These are phyloP conservation scores for Arthrobotrys sinensis DNA, from an alignment of 2,329 filamentous ascomycete genomes.

Conservation along the genomic window DNA sequence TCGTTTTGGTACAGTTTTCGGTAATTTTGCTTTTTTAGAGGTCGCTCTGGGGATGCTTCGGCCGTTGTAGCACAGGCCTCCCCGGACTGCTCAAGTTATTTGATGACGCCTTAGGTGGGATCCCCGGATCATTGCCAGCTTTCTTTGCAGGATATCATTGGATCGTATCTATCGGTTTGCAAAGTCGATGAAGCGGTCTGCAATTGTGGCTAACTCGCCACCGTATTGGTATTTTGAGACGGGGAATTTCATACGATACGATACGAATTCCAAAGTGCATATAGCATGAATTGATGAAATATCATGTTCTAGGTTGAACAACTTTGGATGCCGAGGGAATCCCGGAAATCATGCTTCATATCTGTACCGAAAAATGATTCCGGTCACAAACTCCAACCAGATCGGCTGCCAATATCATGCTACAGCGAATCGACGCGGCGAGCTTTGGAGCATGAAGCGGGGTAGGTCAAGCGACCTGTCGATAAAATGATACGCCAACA, in stretches of 20 bases:
- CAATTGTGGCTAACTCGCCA: constrained; percentile 40
- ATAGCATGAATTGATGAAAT: constrained; percentile 32
- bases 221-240: constrained; percentile 34
- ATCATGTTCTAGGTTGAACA: constrained; percentile 11
- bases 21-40: constrained; percentile 39
- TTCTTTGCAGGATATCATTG: background rate
- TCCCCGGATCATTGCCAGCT: constrained; percentile 14
- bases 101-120: constrained; percentile 50
- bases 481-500: constrained; percentile 41
- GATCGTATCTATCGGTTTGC: background rate
- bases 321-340: constrained; percentile 18
- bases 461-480: constrained; percentile 35
- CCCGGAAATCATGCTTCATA: constrained; percentile 39
- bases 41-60: constrained; percentile 36
- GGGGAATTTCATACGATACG: constrained; percentile 46
- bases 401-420: constrained; percentile 56
- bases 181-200: constrained; percentile 17
- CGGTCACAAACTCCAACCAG: constrained; percentile 42
- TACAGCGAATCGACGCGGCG: constrained; percentile 26
- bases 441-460: constrained; percentile 44
- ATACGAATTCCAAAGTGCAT: constrained; percentile 16
- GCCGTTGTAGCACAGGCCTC: constrained; percentile 55
- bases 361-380: constrained; percentile 26
- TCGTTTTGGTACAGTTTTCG: constrained; percentile 20
- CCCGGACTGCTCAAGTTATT: constrained; percentile 36